A percentile compares a stretch with the other conserved stretches of the same genome.
Conservation (phyloP, 2,329 filamentous ascomycete species). For the Diatrype stigma region DNA sequence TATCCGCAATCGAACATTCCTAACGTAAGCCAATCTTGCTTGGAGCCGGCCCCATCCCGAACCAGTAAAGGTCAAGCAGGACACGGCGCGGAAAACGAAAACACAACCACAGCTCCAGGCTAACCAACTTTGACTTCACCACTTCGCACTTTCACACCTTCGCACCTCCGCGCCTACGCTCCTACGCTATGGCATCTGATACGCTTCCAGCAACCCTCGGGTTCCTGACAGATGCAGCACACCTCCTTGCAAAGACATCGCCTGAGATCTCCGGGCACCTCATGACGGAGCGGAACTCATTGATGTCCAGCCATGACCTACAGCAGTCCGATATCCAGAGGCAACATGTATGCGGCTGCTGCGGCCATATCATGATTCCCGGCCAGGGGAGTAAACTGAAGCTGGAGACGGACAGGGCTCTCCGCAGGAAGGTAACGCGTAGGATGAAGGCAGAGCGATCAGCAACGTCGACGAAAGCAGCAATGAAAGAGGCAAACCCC, state of each 20-base stretch:
- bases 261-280: constrained; percentile 57
- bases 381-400: constrained; percentile 41
- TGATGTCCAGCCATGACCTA: constrained; percentile 45
- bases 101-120: too few relatives aligned
- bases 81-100: too few relatives aligned
- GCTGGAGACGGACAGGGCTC: constrained; percentile 38
- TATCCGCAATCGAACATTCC: too few relatives aligned
- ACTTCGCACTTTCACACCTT: too few relatives aligned
- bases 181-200: constrained; percentile 17
- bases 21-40: too few relatives aligned
- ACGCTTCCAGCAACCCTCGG: constrained; percentile 20
- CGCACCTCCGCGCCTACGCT: background rate
- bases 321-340: constrained; percentile 43
- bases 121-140: background rate
- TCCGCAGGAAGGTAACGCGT: constrained; percentile 39
- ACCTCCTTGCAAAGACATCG: constrained; percentile 48
- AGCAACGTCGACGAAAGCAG: background rate
- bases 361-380: constrained; percentile 56
- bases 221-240: constrained; percentile 56
- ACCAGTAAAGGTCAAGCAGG: too few relatives aligned
- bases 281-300: constrained; percentile 48
- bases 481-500: constrained; percentile 10
- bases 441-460: constrained; percentile 7
- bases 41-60: too few relatives aligned
- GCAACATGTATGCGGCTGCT: constrained; percentile 54